Base-by-base conservation (phyloP, 805 yeast species). In the Wickerhamomyces kurtzmanii region DNA sequence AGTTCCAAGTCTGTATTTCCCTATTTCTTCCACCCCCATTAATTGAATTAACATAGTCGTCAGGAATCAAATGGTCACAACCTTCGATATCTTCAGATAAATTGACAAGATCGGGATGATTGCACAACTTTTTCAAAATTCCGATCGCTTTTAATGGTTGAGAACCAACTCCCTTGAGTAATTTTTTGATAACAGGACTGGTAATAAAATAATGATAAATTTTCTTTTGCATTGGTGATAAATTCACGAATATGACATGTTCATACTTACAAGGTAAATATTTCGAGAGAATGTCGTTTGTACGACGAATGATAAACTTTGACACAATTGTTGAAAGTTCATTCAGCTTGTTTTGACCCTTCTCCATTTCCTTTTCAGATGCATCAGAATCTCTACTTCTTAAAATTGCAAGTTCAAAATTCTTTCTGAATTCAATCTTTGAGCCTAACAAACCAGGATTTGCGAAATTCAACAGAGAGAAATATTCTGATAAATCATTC, bases 191-290 rank as follows among this genome's bases (percentile, higher is more conserved):
- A 29, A 77, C 91, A 2, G 91, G 85, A 5, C 94, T 77, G 9
- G 81, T 71, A 29, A 86, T 68, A 42, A 82, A 83, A 38, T 77
- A 78, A 29, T 69, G 60, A 47, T 91, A 91, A 2, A 91, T 52
- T 1, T 62, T 53, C 28, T 61, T 56, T 53, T 91, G 98, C 55
- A 87, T 66, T 1, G 83, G 84, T 2, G 89, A 68, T 31, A 91
- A 57, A 23, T 76, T 78, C 35, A 91, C 86, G 51, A 89, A 91
- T n/a, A 91, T 81, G 14, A 91, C 97, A 53, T 91, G 94, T 51
- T 91, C 98, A 49, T 86, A 87, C 53, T 91, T 91, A 37, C 93
- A 84, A 0, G 98, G 98, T 34, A 91, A 63, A 47, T 91, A 91
- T 53, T 91, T 89, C 17, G 96, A 79, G 31, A 91, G 61, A 42